Evolutionary conservation across 768 basidiomycete species (phyloP).

Genomic region (Cystobasidium tubakii): DNA sequence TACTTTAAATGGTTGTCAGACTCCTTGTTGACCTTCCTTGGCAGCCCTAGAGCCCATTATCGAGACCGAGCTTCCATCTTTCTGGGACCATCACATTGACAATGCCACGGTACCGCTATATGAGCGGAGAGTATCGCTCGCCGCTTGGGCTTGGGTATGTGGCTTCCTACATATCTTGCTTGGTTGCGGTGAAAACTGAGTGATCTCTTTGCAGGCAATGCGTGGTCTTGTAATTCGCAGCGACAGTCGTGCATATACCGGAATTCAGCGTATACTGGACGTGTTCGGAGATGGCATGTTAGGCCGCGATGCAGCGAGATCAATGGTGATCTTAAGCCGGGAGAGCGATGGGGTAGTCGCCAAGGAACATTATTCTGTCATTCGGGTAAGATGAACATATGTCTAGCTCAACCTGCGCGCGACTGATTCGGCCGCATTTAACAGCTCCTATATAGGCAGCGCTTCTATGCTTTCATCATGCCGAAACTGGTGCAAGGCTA

Average conservation of each 20-base stretch:
- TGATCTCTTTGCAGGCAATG: slow-evolving; percentile 56
- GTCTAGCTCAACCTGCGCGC: not conserved
- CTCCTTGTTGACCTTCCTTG: slow-evolving; percentile 28
- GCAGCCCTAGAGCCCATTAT: slow-evolving; percentile 27
- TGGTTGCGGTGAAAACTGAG: not conserved
- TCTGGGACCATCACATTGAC: slow-evolving; percentile 7
- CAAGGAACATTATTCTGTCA: slow-evolving; percentile 69
- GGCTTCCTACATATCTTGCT: not conserved
- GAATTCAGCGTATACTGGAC: slow-evolving; percentile 63
- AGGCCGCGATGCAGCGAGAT: slow-evolving; percentile 67
- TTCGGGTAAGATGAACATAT: slow-evolving; percentile 58
- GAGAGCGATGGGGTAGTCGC: slow-evolving; percentile 62
- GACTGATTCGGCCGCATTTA: not conserved
- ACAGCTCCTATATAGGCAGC: slow-evolving; percentile 52
- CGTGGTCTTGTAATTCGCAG: slow-evolving; percentile 73
- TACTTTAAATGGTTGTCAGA: slow-evolving; percentile 51
- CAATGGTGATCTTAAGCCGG: slow-evolving; percentile 62
- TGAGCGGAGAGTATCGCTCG: slow-evolving; percentile 41
- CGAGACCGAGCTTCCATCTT: not conserved
- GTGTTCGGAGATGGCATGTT: slow-evolving; percentile 64
- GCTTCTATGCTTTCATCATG: slow-evolving; percentile 63
- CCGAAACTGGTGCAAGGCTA: slow-evolving; percentile 69
- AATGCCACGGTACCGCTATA: not conserved
- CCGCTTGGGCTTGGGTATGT: slow-evolving; percentile 46
- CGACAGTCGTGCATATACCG: slow-evolving; percentile 58